A percentile compares a stretch with the other conserved stretches of the same genome.
Conservation (phyloP, 176 grass and related monocot genomes). For the Carex cristatella region DNA sequence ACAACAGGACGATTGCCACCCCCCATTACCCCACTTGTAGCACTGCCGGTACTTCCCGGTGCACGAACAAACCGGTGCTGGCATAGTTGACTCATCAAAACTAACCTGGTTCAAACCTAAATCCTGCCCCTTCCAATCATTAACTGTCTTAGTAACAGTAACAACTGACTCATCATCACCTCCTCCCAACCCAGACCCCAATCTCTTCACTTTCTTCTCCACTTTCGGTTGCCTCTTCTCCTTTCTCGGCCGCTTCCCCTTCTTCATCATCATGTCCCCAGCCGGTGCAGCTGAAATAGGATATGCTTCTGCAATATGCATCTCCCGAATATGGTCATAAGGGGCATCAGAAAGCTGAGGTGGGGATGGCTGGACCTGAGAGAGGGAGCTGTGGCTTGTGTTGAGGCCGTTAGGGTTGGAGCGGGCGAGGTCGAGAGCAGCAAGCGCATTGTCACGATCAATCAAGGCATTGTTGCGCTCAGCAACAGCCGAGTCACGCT, state of each 20-base stretch:
- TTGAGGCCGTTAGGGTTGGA: slow-evolving; percentile 43
- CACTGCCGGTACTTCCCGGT: slow-evolving; percentile 55
- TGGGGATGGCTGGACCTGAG: slow-evolving; percentile 51
- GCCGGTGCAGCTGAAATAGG: slow-evolving; percentile 44
- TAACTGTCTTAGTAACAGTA: slow-evolving; percentile 43
- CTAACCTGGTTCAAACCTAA: slow-evolving; percentile 67
- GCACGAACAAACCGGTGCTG: slow-evolving; percentile 62
- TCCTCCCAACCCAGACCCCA: slow-evolving; percentile 34
- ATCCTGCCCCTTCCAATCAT: slow-evolving; percentile 69
- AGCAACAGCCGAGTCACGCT: slow-evolving; percentile 74
- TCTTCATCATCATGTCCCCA: slow-evolving; percentile 28
- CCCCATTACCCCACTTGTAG: slow-evolving; percentile 88
- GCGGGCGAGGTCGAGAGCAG: slow-evolving; percentile 53
- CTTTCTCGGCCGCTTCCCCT: slow-evolving; percentile 58
- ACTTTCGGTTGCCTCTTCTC: slow-evolving; percentile 48
- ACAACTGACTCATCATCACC: slow-evolving; percentile 29
- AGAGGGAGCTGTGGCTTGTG: slow-evolving; percentile 45
- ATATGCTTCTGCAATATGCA: slow-evolving; percentile 77
- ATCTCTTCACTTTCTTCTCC: slow-evolving; percentile 41
- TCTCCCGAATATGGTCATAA: slow-evolving; percentile 66
- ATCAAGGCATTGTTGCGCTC: slow-evolving; percentile 65
- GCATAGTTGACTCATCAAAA: slow-evolving; percentile 78
- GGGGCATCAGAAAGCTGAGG: slow-evolving; percentile 71
- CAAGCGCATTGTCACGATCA: slow-evolving; percentile 75
- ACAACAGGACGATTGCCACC: slow-evolving; percentile 91